Evolutionary conservation across 73 alveolate species (phyloP), one percentile per base, ranked within the genome.

Genomic region (Paramecium primaurelia): DNA sequence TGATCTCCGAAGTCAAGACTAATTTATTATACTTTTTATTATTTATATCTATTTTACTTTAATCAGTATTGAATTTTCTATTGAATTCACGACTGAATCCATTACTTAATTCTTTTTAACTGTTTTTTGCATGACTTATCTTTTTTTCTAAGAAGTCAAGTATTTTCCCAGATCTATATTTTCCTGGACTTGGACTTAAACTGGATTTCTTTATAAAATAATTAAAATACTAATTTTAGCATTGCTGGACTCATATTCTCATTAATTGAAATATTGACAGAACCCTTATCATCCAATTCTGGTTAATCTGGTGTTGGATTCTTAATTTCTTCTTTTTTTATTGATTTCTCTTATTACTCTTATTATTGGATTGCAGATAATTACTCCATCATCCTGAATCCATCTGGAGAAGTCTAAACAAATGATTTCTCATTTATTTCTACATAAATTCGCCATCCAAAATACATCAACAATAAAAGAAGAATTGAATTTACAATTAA

Each of bases 121-220:
- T 64, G 2, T 32, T 9, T 28, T 64, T 73, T 36, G 87, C 87
- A 80, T 80, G 71, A 80, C 91, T 80, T 8, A 80, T 25, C 30
- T 80, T 80, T 47, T 26, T 42, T 45, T 80, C 91, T 25, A 80
- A 80, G 14, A 45, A 80, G 58, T 80, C 73, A 30, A 80, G 34
- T 42, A 80, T 80, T 42, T 80, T 80, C 51, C 91, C 91, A 44
- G 91, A 80, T 44, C 91, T 80, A 47, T 42, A 80, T 20, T 47
- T 80, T 11, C 73, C 91, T 47, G 91, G 91, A 47, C 91, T 80
- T 32, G 91, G 91, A 25, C 58, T 80, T 22, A 75, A 26, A 80
- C 91, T 49, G 16, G 77, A 80, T 73, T 73, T 73, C 87, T 73
- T 36, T 18, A 73, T 73, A 4, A 2, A 28, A 5, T 12, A 28